A percentile compares a stretch with the other conserved stretches of the same genome.
These are phyloP conservation scores for Diospyros lotus DNA, from an alignment of 148 eudicot genomes.

Conservation along the genomic window DNA sequence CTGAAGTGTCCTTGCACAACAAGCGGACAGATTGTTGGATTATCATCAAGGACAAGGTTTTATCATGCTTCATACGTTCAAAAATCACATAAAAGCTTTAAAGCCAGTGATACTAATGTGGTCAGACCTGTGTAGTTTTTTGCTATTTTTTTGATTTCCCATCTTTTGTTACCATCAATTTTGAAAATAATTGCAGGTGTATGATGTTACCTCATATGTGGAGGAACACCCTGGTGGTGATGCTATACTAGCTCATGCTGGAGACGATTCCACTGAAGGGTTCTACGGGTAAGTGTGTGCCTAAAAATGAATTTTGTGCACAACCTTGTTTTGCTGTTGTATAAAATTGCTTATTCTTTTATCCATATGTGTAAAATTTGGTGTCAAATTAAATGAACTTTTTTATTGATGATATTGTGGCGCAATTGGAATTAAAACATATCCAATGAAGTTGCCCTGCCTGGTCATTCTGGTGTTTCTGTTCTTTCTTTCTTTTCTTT, in stretches of 20 bases:
- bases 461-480: no score
- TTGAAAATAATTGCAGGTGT: constrained; percentile 43
- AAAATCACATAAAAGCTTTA: neutral
- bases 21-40: constrained; percentile 95
- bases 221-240: constrained; percentile 99
- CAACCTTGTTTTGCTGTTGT: neutral
- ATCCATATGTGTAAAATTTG: no score
- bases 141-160: neutral
- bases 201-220: constrained; percentile 88
- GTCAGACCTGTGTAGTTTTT: neutral
- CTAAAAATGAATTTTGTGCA: neutral
- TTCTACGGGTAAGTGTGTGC: constrained; percentile 65
- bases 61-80: neutral
- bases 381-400: no score
- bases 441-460: no score
- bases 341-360: no score
- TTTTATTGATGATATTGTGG: no score
- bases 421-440: no score
- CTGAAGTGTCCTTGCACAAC: constrained; percentile 75
- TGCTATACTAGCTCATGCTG: constrained; percentile 86
- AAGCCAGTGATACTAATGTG: neutral
- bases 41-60: constrained; percentile 89
- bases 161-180: neutral
- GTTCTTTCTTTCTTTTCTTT: no score
- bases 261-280: constrained; percentile 92